Percentiles rank a stretch among this genome's conserved stretches.
phyloP scores from a whole-genome alignment of 176 grass and related monocot species.

The Ensete ventricosum region DNA sequence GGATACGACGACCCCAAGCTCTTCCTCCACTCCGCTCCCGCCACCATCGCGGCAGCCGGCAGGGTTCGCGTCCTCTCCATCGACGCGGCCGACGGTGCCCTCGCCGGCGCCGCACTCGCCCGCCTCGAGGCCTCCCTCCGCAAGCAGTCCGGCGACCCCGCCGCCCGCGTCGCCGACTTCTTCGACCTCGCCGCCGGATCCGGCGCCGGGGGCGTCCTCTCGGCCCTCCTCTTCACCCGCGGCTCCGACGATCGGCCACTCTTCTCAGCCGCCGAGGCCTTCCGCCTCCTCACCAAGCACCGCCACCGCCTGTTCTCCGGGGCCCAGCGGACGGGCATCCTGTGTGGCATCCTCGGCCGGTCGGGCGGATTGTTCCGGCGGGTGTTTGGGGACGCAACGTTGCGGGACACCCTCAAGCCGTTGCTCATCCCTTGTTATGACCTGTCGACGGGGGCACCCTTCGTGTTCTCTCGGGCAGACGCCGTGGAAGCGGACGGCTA shows the following conservation, averaged over 20 bases:
- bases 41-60: not conserved
- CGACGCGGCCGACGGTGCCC: not conserved
- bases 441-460: conserved; percentile 42
- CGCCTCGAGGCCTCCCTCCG: not conserved
- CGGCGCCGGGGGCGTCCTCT: not conserved
- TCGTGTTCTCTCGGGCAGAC: conserved; percentile 88
- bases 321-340: conserved; percentile 1
- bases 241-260: conserved; percentile 15
- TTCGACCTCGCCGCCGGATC: not conserved
- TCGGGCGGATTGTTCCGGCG: conserved; percentile 23
- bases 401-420: conserved; percentile 59
- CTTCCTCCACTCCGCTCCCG: not conserved
- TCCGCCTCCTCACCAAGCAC: conserved; percentile 33
- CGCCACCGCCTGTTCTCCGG: not conserved
- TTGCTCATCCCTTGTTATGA: conserved; percentile 81
- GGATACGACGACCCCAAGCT: not conserved
- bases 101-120: not conserved
- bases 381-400: conserved; percentile 45
- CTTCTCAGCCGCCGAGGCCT: conserved; percentile 42
- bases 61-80: not conserved
- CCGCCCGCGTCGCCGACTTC: not conserved
- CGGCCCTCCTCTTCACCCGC: conserved; percentile 30
- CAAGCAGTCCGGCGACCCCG: not conserved
- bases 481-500: conserved; percentile 77
- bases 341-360: not conserved